Evolutionary conservation across 495 filamentous ascomycete species (phyloP).

Genomic region (Bombardia bombarda): DNA sequence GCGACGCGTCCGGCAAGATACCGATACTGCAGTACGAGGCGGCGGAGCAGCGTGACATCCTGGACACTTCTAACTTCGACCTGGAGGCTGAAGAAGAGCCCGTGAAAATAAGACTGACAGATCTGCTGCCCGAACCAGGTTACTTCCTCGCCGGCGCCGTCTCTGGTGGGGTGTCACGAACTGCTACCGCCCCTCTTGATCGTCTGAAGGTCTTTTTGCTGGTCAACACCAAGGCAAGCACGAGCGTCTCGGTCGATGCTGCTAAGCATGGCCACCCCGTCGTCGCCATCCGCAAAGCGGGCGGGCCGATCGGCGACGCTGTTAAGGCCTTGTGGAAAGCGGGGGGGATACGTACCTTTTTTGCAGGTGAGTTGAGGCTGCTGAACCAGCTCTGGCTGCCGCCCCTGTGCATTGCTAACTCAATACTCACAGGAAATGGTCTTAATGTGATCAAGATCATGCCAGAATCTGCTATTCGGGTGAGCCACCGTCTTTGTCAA

Average conservation of each 20-base stretch:
- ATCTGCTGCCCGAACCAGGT: conserved; percentile 62
- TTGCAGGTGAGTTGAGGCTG: conserved; percentile 70
- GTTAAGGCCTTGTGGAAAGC: conserved; percentile 69
- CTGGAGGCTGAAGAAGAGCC: conserved; percentile 21
- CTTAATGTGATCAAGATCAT: conserved; percentile 96
- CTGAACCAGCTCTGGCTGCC: neutral
- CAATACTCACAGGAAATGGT: conserved; percentile 71
- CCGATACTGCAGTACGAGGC: conserved; percentile 9
- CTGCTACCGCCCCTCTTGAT: conserved; percentile 90
- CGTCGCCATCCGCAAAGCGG: conserved; percentile 55
- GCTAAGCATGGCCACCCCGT: conserved; percentile 65
- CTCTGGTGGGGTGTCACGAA: conserved; percentile 85
- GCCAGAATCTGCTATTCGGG: conserved; percentile 90
- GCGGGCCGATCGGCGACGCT: conserved; percentile 62
- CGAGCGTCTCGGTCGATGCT: conserved; percentile 50
- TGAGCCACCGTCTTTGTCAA: conserved; percentile 12
- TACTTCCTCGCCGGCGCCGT: conserved; percentile 95
- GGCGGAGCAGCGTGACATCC: conserved; percentile 14
- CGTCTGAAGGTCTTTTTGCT: conserved; percentile 96
- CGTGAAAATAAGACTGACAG: conserved; percentile 42
- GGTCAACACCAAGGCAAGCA: conserved; percentile 64
- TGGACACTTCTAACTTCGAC: conserved; percentile 16
- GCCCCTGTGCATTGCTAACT: conserved; percentile 24
- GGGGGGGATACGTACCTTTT: conserved; percentile 86
- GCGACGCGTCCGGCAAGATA: conserved; percentile 6